A percentile compares a stretch with the other conserved stretches of the same genome.
Conservation (phyloP, 352 stramenopile species). For the Chrysophaeum taylorii region DNA sequence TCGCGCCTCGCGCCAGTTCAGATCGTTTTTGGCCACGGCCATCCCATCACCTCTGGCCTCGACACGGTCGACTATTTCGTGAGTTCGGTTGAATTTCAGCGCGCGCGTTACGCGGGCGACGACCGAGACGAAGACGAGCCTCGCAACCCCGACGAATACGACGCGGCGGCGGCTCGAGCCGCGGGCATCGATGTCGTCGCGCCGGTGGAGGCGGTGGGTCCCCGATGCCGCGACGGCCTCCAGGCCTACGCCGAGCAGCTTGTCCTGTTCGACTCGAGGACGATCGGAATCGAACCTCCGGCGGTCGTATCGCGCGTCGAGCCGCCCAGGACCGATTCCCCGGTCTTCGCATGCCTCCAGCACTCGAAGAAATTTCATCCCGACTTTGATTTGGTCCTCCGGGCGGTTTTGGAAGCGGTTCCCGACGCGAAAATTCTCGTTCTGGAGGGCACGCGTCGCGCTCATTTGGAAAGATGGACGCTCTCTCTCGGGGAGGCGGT, state of each 20-base stretch:
- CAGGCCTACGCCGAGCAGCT: conserved; percentile 40
- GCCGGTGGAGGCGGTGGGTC: not conserved
- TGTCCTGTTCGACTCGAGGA: conserved; percentile 33
- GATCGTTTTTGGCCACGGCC: conserved; percentile 39
- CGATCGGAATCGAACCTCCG: not conserved
- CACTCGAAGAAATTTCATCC: conserved; percentile 46
- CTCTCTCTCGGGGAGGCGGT: not conserved
- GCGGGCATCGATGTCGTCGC: conserved; percentile 41
- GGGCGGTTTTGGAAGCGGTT: conserved; percentile 28
- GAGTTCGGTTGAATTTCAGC: conserved; percentile 6
- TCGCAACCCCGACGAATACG: conserved; percentile 40
- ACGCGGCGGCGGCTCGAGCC: conserved; percentile 48
- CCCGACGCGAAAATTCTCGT: conserved; percentile 29
- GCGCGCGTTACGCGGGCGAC: not conserved
- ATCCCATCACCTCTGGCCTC: conserved; percentile 39
- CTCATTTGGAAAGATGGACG: conserved; percentile 23
- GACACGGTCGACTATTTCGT: conserved; percentile 45
- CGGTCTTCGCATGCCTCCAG: conserved; percentile 39
- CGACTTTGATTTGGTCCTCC: conserved; percentile 35
- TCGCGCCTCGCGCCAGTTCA: conserved; percentile 35
- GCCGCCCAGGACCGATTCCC: not conserved
- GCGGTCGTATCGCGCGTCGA: not conserved
- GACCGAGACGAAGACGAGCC: conserved; percentile 25
- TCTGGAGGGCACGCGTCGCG: conserved; percentile 27
- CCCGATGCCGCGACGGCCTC: conserved; percentile 10